phyloP scores from a whole-genome alignment of 1,139 yeast genomes.

The Magnusiomyces tetraspermus region DNA sequence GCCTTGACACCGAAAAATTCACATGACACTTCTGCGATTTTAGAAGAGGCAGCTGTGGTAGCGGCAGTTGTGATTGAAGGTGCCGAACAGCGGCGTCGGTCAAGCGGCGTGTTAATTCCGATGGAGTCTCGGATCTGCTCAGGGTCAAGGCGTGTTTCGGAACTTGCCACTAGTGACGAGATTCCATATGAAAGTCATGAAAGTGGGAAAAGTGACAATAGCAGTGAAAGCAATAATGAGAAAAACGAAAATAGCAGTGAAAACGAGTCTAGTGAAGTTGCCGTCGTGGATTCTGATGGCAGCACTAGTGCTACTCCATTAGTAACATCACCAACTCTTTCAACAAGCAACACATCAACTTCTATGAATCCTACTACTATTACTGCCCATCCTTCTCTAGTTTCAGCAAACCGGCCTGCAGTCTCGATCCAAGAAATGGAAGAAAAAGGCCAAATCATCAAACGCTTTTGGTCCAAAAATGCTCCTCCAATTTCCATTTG shows the following conservation, averaged over 20 bases:
- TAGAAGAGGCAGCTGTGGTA: slow-evolving; percentile 20
- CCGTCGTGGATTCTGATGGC: background rate
- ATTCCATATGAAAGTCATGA: background rate
- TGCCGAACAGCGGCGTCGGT: slow-evolving; percentile 3
- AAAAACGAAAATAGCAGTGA: background rate
- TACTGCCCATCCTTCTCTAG: background rate
- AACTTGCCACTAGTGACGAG: background rate
- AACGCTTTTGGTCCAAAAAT: slow-evolving; percentile 34
- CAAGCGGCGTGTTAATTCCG: background rate
- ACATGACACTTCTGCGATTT: slow-evolving; percentile 9
- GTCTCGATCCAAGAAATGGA: slow-evolving; percentile 1
- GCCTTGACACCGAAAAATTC: background rate
- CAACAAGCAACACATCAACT: too few species aligned
- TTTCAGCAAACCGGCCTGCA: background rate
- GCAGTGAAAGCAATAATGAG: background rate
- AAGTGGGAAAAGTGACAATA: background rate
- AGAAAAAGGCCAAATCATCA: slow-evolving; percentile 15
- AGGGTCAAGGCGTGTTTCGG: background rate
- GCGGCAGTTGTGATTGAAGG: slow-evolving; percentile 17
- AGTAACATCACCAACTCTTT: background rate
- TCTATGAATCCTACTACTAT: too few species aligned
- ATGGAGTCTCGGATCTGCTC: background rate
- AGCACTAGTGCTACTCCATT: background rate
- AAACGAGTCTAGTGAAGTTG: background rate
- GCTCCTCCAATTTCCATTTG: slow-evolving; percentile 33